Evolutionary conservation across 129 eudicot species (phyloP).

Genomic region (Kitagawia praeruptora): DNA sequence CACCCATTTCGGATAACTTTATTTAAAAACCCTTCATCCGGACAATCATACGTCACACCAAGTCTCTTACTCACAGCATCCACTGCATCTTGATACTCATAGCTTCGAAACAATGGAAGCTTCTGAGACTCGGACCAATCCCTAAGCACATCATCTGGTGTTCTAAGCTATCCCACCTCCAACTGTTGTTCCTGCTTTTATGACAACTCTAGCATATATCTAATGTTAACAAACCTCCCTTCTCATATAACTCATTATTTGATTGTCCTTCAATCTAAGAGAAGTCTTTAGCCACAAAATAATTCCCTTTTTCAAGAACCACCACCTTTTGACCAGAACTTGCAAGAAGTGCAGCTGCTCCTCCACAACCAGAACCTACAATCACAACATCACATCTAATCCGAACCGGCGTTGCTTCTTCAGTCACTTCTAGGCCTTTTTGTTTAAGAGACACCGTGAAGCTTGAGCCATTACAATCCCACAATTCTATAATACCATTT

Average conservation of each 20-base stretch:
- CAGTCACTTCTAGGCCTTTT: slow-evolving; percentile 52
- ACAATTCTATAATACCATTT: slow-evolving; percentile 51
- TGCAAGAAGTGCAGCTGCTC: slow-evolving; percentile 81
- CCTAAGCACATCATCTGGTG: slow-evolving; percentile 57
- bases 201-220: slow-evolving; percentile 47
- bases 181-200: slow-evolving; percentile 67
- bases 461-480: slow-evolving; percentile 30
- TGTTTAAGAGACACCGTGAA: slow-evolving; percentile 34
- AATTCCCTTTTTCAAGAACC: slow-evolving; percentile 78
- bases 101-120: slow-evolving; percentile 45
- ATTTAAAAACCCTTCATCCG: too few species aligned
- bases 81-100: slow-evolving; percentile 57
- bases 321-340: slow-evolving; percentile 61
- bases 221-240: slow-evolving; percentile 51
- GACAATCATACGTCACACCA: slow-evolving; percentile 34
- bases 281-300: slow-evolving; percentile 59
- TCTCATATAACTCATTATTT: slow-evolving; percentile 47
- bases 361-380: slow-evolving; percentile 94
- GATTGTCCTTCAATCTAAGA: slow-evolving; percentile 79
- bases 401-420: slow-evolving; percentile 22
- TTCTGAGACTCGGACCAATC: slow-evolving; percentile 59
- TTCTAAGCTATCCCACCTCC: slow-evolving; percentile 91
- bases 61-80: slow-evolving; percentile 59
- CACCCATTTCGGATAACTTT: too few species aligned
- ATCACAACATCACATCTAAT: slow-evolving; percentile 80